A percentile compares a stretch with the other conserved stretches of the same genome.
These are phyloP conservation scores for Salvia splendens DNA, from an alignment of 257 asterid genomes.

Conservation along the genomic window DNA sequence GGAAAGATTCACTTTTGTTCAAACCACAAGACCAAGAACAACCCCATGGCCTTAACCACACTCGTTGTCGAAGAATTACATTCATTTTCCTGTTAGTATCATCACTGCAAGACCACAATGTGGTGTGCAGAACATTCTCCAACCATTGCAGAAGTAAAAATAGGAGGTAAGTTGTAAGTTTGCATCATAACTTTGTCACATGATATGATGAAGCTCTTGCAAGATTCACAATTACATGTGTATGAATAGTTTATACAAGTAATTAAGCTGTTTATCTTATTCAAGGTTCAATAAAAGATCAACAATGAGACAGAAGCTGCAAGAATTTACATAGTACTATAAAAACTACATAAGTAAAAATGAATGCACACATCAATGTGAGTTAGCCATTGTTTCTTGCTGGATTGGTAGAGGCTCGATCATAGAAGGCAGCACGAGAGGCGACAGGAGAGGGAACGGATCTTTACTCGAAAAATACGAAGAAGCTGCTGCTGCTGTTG, in stretches of 20 bases:
- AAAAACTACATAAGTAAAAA: neutral
- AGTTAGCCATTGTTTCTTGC: conserved; percentile 27
- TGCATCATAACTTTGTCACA: no score
- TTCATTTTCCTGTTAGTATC: conserved; percentile 45
- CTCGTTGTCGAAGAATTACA: conserved; percentile 45
- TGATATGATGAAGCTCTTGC: no score
- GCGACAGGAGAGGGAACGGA: conserved; percentile 62
- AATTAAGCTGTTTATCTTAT: neutral
- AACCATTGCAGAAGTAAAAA: conserved; percentile 27
- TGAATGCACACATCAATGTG: conserved; percentile 26
- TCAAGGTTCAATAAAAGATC: neutral
- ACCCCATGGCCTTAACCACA: conserved; percentile 40
- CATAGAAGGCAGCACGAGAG: conserved; percentile 57
- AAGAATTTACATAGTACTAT: neutral
- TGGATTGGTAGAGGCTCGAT: conserved; percentile 41
- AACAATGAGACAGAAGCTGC: neutral
- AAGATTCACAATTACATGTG: neutral
- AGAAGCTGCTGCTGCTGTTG: conserved; percentile 7
- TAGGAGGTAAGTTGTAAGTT: neutral
- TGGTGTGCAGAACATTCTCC: conserved; percentile 49
- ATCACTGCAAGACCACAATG: conserved; percentile 45
- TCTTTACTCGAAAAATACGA: conserved; percentile 47
- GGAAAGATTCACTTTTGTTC: conserved; percentile 43
- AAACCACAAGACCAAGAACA: conserved; percentile 49
- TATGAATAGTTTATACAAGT: neutral